phyloP scores from a whole-genome alignment of 2,329 filamentous ascomycete genomes.

The Byssochlamys sp. region DNA sequence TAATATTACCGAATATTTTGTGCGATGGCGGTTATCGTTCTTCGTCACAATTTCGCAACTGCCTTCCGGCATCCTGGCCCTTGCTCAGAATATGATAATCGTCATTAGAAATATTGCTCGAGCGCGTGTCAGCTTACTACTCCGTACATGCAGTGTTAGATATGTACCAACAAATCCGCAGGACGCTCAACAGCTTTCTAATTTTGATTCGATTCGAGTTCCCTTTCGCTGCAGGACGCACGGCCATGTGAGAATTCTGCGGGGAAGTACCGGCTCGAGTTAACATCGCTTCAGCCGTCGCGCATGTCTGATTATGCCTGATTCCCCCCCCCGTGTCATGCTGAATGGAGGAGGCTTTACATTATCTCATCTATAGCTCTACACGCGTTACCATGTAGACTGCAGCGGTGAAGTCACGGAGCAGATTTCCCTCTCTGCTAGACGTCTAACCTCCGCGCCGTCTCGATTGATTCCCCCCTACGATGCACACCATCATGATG shows the following conservation, averaged over 20 bases:
- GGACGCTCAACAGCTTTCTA: too few relatives aligned
- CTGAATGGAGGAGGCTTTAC: not conserved
- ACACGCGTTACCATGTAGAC: not conserved
- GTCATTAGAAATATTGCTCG: not conserved
- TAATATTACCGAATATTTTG: not conserved
- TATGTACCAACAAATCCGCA: too few relatives aligned
- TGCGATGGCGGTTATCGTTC: not conserved
- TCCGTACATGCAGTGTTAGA: too few relatives aligned
- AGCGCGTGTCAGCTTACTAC: not conserved
- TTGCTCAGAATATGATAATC: not conserved
- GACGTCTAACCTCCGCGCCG: too few relatives aligned
- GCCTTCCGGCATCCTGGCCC: not conserved
- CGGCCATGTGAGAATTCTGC: not conserved
- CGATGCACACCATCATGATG: too few relatives aligned
- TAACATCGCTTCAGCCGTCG: not conserved
- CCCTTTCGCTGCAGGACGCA: not conserved
- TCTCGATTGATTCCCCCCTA: too few relatives aligned
- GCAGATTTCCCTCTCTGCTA: too few relatives aligned
- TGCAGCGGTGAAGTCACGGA: too few relatives aligned
- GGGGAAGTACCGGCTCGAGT: not conserved
- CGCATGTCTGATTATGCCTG: not conserved
- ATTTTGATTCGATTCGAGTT: too few relatives aligned
- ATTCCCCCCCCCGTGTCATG: not conserved
- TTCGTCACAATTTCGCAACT: not conserved
- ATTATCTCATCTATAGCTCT: not conserved